Base-by-base conservation (phyloP, 2,329 filamentous ascomycete species). In the Scedosporium minutisporum region DNA sequence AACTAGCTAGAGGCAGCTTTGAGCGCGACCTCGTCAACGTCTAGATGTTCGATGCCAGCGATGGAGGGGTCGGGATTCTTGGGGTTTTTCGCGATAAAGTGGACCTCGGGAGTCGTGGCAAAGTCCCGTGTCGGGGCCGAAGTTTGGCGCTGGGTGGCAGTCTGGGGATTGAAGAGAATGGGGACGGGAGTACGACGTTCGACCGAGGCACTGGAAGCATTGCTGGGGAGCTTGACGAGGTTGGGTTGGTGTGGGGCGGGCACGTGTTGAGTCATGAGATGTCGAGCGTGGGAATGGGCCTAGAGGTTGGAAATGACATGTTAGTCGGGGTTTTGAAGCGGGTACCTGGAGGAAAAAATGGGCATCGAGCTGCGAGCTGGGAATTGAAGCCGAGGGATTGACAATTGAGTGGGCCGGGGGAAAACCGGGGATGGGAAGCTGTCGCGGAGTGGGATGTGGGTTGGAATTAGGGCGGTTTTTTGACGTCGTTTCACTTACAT, bases 401-500 rank as follows among this genome's bases (percentile, higher is more conserved):
- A n/a, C 18, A 25, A 48, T 29, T 21, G 18, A n/a, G 27, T 59
- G 29, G 21, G 23, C 42, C 58, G 38, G 25, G 21, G 38, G 12
- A 12, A 38, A 23, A 2, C 58, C 18, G 18, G 33, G 33, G 33
- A 38, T 60, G 4, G 10, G 38, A 27, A 27, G 46, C 25, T 6
- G 1, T 14, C 44, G 41, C 38, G 29, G 25, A 38, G 33, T 38
- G 33, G 33, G 33, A 38, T 38, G 33, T 38, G 33, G 33, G 33
- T 38, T 38, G 33, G 33, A 12, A 38, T 62, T 57, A 14, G 53
- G 2, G 27, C 7, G 27, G 48, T 2, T 16, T 5, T 46, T 27
- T 25, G 3, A 58, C 59, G 63, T 42, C 29, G 16, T 63, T 61
- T 55, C 25, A 73, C 77, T 62, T 71, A 80, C 79, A 61, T 81